Percentiles rank a stretch among this genome's conserved stretches.
These are phyloP conservation scores for Fraxinus greggii DNA, from an alignment of 305 asterid genomes.

Conservation along the genomic window DNA sequence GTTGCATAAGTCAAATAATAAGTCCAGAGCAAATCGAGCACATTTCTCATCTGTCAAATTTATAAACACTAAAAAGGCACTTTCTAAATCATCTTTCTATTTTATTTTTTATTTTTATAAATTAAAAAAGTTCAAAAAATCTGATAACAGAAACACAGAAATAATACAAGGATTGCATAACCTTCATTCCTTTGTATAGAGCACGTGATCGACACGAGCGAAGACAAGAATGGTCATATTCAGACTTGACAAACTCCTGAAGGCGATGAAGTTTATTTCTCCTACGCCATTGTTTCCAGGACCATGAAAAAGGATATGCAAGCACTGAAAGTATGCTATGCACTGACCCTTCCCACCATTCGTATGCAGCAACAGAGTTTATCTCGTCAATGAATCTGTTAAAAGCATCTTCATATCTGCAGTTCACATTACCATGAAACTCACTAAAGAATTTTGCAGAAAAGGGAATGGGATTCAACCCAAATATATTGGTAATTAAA, in stretches of 20 bases:
- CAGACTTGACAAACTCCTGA: slow-evolving; percentile 91
- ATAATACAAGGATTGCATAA: slow-evolving; percentile 10
- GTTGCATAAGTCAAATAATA: not conserved
- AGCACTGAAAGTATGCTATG: slow-evolving; percentile 90
- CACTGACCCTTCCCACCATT: slow-evolving; percentile 99
- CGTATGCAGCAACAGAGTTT: slow-evolving; percentile 91
- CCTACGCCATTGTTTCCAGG: slow-evolving; percentile 99
- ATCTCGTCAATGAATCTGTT: slow-evolving; percentile 89
- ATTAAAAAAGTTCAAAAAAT: not conserved
- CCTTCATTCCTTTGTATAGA: slow-evolving; percentile 97
- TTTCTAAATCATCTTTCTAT: not conserved
- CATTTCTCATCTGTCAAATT: slow-evolving; percentile 2
- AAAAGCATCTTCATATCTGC: slow-evolving; percentile 97
- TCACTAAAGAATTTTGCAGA: slow-evolving; percentile 20
- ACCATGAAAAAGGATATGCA: slow-evolving; percentile 98
- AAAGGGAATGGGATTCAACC: slow-evolving; percentile 9
- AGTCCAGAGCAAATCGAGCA: not conserved
- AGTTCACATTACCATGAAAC: slow-evolving; percentile 20
- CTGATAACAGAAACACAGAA: not conserved
- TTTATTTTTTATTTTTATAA: not conserved
- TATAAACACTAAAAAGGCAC: not conserved
- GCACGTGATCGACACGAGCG: slow-evolving; percentile 97
- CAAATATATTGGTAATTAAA: not conserved
- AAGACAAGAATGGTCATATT: slow-evolving; percentile 92
- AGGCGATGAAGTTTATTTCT: slow-evolving; percentile 80